Conservation (phyloP, 441 rosid genomes). For the Gossypium davidsonii region DNA sequence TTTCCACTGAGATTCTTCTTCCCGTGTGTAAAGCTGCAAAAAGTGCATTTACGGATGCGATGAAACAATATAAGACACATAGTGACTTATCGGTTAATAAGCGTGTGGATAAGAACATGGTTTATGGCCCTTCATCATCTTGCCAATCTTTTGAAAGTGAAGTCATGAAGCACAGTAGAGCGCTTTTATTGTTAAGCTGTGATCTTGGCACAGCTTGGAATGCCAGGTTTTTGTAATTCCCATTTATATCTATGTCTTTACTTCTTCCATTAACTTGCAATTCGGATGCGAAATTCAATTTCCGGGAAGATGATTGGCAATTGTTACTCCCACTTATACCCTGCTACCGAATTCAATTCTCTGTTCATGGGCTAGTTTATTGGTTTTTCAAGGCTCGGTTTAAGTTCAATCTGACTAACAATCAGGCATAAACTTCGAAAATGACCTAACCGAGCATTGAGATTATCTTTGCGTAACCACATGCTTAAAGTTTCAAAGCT, state of each 20-base stretch:
- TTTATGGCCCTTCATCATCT: constrained; percentile 16
- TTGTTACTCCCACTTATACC: background rate
- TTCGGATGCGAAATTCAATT: constrained; percentile 3
- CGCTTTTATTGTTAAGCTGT: constrained; percentile 68
- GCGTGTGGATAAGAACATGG: constrained; percentile 11
- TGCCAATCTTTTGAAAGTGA: constrained; percentile 29
- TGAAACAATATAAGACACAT: constrained; percentile 31
- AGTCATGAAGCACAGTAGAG: constrained; percentile 71
- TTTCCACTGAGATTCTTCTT: constrained; percentile 54
- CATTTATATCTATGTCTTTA: background rate
- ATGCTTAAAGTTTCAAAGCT: background rate
- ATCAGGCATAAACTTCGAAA: constrained; percentile 1
- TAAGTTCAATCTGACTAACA: background rate
- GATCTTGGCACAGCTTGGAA: constrained; percentile 92
- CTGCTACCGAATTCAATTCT: background rate
- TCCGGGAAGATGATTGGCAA: background rate
- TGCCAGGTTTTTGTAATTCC: constrained; percentile 46
- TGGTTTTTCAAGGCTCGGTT: background rate
- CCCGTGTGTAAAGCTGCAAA: constrained; percentile 56
- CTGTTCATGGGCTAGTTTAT: background rate
- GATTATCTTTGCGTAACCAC: background rate
- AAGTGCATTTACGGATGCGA: constrained; percentile 39
- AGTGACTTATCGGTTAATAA: constrained; percentile 3
- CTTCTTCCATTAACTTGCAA: constrained; percentile 3
- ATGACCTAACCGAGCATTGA: background rate